phyloP scores from a whole-genome alignment of 139 green algal species.

The Dunaliella primolecta region DNA sequence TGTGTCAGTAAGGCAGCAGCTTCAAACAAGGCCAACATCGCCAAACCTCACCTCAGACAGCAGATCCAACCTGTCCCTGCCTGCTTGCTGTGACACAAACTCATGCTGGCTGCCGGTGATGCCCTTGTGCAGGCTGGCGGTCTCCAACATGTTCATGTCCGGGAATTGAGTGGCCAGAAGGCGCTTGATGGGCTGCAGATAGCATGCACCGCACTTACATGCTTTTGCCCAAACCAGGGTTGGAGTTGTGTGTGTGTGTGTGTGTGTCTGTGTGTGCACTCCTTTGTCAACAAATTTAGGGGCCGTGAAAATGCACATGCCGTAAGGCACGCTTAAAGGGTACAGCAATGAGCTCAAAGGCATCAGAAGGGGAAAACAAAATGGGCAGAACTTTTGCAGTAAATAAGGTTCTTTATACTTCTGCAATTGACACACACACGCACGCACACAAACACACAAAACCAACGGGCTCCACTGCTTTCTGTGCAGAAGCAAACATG shows the following conservation, averaged over 20 bases:
- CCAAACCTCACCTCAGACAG: constrained; percentile 56
- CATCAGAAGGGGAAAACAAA: constrained; percentile 1
- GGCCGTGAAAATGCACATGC: too few species aligned
- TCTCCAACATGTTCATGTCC: constrained; percentile 63
- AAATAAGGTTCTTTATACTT: too few species aligned
- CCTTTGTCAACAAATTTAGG: too few species aligned
- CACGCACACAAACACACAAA: background rate
- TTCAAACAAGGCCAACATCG: background rate
- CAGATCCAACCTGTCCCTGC: constrained; percentile 76
- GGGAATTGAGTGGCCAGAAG: constrained; percentile 75
- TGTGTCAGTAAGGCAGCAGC: background rate
- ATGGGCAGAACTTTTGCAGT: background rate
- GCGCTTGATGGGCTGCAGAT: constrained; percentile 43
- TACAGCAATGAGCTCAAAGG: too few species aligned
- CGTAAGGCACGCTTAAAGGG: too few species aligned
- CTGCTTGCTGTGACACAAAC: constrained; percentile 72
- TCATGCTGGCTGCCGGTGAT: constrained; percentile 69
- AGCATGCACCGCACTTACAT: too few species aligned
- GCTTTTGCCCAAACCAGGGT: background rate
- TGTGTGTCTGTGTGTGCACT: background rate
- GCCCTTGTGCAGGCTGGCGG: constrained; percentile 69
- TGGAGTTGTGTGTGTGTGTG: too few species aligned
- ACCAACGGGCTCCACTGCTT: too few species aligned
- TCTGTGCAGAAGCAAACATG: too few species aligned
- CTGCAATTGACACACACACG: background rate